phyloP scores from a whole-genome alignment of 352 stramenopile genomes.

The Phytopythium montanum region DNA sequence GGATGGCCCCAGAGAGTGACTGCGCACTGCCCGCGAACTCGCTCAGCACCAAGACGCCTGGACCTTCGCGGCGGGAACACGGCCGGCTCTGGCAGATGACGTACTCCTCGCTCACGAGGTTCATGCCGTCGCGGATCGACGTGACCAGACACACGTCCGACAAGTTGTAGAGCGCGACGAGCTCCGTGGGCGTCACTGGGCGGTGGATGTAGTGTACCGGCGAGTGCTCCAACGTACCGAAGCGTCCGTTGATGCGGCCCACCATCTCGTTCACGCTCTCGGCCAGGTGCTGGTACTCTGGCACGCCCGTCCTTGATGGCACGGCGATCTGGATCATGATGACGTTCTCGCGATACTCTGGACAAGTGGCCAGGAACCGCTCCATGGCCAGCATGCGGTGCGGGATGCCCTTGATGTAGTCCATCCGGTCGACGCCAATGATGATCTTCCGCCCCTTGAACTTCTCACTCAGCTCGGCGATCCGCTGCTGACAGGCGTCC shows the following conservation, averaged over 20 bases:
- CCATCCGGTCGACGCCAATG: slow-evolving; percentile 82
- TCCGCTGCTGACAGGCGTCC: slow-evolving; percentile 48
- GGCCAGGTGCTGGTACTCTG: slow-evolving; percentile 82
- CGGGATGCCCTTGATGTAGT: slow-evolving; percentile 89
- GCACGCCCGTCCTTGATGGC: slow-evolving; percentile 75
- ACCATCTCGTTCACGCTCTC: slow-evolving; percentile 88
- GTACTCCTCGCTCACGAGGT: slow-evolving; percentile 89
- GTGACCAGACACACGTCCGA: slow-evolving; percentile 89
- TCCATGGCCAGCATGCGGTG: slow-evolving; percentile 86
- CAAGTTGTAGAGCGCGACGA: slow-evolving; percentile 89
- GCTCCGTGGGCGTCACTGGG: slow-evolving; percentile 66
- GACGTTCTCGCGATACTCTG: slow-evolving; percentile 89
- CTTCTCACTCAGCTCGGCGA: slow-evolving; percentile 52
- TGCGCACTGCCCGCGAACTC: slow-evolving; percentile 89
- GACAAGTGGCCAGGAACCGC: slow-evolving; percentile 74
- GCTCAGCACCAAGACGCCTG: slow-evolving; percentile 82
- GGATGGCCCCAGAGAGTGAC: slow-evolving; percentile 85
- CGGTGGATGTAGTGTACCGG: slow-evolving; percentile 90
- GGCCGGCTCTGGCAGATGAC: slow-evolving; percentile 78
- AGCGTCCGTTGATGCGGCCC: slow-evolving; percentile 85
- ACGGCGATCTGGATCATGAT: slow-evolving; percentile 94
- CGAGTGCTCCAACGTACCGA: slow-evolving; percentile 80
- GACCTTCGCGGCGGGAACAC: slow-evolving; percentile 55
- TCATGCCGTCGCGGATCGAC: slow-evolving; percentile 88
- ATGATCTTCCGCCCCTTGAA: slow-evolving; percentile 80